Conservation (phyloP, 345 rosid species). For the Eutrema yunnanense region DNA sequence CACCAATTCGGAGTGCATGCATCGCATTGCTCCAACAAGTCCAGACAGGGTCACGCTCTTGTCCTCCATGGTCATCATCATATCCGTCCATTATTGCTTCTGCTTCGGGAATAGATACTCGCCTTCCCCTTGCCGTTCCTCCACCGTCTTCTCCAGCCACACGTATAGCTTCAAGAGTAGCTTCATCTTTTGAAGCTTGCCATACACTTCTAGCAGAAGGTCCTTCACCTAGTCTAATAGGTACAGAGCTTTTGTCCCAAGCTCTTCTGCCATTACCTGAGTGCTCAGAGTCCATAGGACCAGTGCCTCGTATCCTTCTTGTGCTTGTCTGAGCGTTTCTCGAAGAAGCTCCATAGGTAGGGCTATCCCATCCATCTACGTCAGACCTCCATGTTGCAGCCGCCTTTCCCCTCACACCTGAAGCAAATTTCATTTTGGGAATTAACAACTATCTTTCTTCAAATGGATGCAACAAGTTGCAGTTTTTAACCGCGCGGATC, state of each 20-base stretch:
- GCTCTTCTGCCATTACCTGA: constrained; percentile 62
- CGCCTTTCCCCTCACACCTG: constrained; percentile 60
- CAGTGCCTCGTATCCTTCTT: constrained; percentile 50
- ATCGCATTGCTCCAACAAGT: constrained; percentile 85
- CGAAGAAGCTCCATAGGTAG: constrained; percentile 49
- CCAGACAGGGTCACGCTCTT: constrained; percentile 69
- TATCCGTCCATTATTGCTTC: constrained; percentile 51
- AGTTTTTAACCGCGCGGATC: constrained; percentile 38
- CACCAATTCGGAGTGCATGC: constrained; percentile 87
- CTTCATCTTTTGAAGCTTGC: constrained; percentile 99
- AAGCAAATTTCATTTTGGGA: constrained; percentile 34
- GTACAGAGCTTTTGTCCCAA: constrained; percentile 78
- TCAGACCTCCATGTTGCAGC: constrained; percentile 63
- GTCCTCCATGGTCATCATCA: constrained; percentile 44
- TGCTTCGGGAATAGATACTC: constrained; percentile 54
- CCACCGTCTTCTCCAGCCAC: constrained; percentile 82
- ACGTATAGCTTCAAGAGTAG: constrained; percentile 95
- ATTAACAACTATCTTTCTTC: constrained; percentile 45
- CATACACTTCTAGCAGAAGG: constrained; percentile 98
- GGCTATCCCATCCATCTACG: constrained; percentile 63
- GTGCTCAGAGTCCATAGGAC: constrained; percentile 47
- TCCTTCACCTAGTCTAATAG: constrained; percentile 82
- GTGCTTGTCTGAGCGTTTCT: constrained; percentile 54
- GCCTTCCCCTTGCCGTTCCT: constrained; percentile 44
- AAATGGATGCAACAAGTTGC: constrained; percentile 16